Evolutionary conservation across 495 filamentous ascomycete genomes (phyloP).

Genomic region (Neurospora discreta): DNA sequence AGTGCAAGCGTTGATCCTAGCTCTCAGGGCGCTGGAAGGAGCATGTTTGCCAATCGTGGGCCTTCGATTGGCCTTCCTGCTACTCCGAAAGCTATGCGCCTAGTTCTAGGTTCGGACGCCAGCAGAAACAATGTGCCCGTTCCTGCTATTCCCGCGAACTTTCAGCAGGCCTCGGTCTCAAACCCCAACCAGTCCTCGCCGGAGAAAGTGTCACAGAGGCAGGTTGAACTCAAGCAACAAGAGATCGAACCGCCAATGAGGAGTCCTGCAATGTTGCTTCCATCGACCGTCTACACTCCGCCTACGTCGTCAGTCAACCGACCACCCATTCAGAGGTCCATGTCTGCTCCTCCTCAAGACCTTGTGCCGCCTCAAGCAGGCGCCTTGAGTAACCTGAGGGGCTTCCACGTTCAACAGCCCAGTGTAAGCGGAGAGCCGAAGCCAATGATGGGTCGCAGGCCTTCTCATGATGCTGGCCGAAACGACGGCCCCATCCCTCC

Average conservation of each 20-base stretch:
- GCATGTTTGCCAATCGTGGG: slow-evolving; percentile 29
- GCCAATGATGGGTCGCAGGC: slow-evolving; percentile 14
- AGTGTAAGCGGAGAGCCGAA: slow-evolving; percentile 20
- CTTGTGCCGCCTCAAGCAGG: slow-evolving; percentile 26
- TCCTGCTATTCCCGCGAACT: slow-evolving; percentile 51
- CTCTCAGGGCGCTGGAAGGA: slow-evolving; percentile 13
- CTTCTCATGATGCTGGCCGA: slow-evolving; percentile 43
- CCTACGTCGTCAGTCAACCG: slow-evolving; percentile 24
- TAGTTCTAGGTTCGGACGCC: slow-evolving; percentile 54
- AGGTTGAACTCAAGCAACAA: slow-evolving; percentile 7
- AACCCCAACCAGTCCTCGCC: slow-evolving; percentile 14
- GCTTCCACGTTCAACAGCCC: slow-evolving; percentile 31
- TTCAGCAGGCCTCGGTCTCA: slow-evolving; percentile 21
- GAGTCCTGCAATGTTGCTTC: slow-evolving; percentile 34
- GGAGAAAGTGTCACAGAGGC: slow-evolving; percentile 1
- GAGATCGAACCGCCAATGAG: slow-evolving; percentile 12
- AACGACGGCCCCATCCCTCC: slow-evolving; percentile 23
- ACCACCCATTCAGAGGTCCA: slow-evolving; percentile 47
- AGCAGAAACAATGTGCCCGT: slow-evolving; percentile 48
- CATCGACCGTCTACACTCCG: slow-evolving; percentile 54
- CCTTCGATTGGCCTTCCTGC: slow-evolving; percentile 62
- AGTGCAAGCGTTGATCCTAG: slow-evolving; percentile 36
- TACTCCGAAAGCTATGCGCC: slow-evolving; percentile 75
- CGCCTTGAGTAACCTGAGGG: slow-evolving; percentile 42
- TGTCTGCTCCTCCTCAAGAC: slow-evolving; percentile 61